Base-by-base conservation (phyloP, 768 basidiomycete genomes). In the Dacryopinax primogenitus region DNA sequence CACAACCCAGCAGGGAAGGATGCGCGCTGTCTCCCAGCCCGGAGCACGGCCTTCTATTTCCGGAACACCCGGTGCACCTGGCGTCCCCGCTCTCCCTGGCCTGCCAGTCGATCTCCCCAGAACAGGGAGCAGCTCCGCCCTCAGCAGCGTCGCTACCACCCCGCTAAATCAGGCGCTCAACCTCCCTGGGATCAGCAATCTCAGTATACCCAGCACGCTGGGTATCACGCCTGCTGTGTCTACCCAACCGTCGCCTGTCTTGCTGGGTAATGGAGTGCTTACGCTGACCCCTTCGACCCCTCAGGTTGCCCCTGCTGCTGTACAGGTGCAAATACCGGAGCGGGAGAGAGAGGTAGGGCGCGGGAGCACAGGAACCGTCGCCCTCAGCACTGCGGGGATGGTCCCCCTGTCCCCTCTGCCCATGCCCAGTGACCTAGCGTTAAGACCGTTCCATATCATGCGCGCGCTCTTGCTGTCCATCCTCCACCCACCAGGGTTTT, bases 361-460 rank as follows among this genome's bases (percentile, higher is more conserved):
- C 37, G n/a, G 37, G 37, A 39, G 37, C 12, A 39, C 12, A n/a
- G 37, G 37, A n/a, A 39, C n/a, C n/a, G n/a, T n/a, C n/a, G n/a
- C n/a, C n/a, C n/a, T n/a, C n/a, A n/a, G n/a, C n/a, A n/a, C n/a
- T n/a, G n/a, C n/a, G 18, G 41, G 7, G 7, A 4, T 44, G 13
- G 87, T 87, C 1, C 91, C 90, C 4, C 81, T 80, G 45, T 91
- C 90, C 1, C 88, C 90, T 1, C 79, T 90, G 36, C 91, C 90
- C 4, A 84, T 87, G 26, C 91, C 90, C 4, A 76, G 78, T 3
- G 88, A 92, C 69, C 79, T 86, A 26, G 77, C 90, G 62, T 81
- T 89, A 44, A 87, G 92, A 70, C 92, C 92, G 11, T 95, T 93
- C 72, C 87, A 92, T 73, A 82, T 95, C 82, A 93, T 95, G 91